Base-by-base conservation (phyloP, 2,329 filamentous ascomycete genomes). In the Bipolaris gigantea region DNA sequence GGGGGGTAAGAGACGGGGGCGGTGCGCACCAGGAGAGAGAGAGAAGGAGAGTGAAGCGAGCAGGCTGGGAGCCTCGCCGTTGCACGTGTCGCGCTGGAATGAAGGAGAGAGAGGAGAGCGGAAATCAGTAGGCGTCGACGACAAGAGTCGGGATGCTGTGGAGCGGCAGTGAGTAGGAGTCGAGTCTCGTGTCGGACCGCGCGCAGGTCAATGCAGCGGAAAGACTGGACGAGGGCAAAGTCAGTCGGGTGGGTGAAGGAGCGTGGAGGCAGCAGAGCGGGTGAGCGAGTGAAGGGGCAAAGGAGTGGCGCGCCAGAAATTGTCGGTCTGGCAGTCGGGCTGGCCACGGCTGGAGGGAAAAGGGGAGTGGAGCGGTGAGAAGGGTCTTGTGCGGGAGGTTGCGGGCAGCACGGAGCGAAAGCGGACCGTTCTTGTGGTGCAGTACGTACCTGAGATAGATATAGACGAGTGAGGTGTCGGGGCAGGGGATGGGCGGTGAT, bases 191-290 rank as follows among this genome's bases (percentile, higher is more conserved):
- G 61, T 57, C 66, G 70, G 72, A 67, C 64, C 72, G 66, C 72
- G 71, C 56, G 61, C 59, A 68, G 72, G 72, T 73, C 72, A 75
- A 75, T 74, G 72, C 72, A 71, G 67, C 56, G 59, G 65, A 60
- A 60, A 64, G 63, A 71, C 71, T 72, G 69, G 60, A 66, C 60
- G 60, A 66, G 60, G 59, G 57, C 48, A 55, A 65, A 33, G 63
- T 68, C 59, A 65, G 69, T 73, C 64, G 65, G 61, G 53, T 48
- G 60, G 56, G 66, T 56, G 61, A 53, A 45, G 38, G 35, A 38
- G 41, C 55, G 51, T 50, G 52, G 52, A 56, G 50, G 57, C 47
- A 42, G 60, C 52, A 25, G 54, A 53, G 48, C 27, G 40, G 53
- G 55, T 35, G 54, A 53, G 48, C 27, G 40, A 54, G 56, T 38